Conservation (phyloP, 345 rosid species). For the Eutrema heterophyllum region DNA sequence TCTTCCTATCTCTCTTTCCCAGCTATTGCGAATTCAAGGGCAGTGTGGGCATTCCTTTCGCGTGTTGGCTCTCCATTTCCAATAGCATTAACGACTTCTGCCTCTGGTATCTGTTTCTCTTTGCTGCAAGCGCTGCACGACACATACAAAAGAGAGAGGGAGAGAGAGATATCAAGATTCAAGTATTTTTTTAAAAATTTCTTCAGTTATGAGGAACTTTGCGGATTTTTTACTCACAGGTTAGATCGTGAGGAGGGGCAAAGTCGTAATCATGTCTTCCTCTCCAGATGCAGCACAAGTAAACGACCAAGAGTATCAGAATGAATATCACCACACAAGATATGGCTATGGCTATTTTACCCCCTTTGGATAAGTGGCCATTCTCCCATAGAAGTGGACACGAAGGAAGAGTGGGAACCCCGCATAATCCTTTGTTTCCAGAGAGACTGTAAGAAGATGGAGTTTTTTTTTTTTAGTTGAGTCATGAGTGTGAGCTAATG, state of each 20-base stretch:
- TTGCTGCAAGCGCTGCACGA: conserved; percentile 70
- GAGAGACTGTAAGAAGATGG: conserved; percentile 55
- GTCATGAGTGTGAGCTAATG: neutral
- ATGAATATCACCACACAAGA: conserved; percentile 44
- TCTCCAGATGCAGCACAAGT: conserved; percentile 59
- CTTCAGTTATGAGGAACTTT: neutral
- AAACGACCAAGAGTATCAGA: conserved; percentile 42
- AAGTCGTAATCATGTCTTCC: conserved; percentile 81
- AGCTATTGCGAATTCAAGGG: conserved; percentile 57
- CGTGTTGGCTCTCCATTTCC: conserved; percentile 97
- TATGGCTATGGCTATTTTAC: conserved; percentile 65
- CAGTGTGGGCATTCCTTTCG: conserved; percentile 74
- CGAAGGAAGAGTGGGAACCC: conserved; percentile 64
- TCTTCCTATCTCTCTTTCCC: conserved; percentile 1
- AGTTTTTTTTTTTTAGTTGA: neutral
- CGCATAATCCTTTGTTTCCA: conserved; percentile 91
- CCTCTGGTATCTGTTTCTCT: conserved; percentile 89
- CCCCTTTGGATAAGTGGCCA: conserved; percentile 78
- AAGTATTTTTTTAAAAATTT: neutral
- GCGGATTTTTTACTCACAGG: conserved; percentile 47
- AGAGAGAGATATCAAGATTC: conserved; percentile 4
- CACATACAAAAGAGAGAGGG: conserved; percentile 4
- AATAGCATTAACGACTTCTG: conserved; percentile 90
- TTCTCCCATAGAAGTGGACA: conserved; percentile 87
- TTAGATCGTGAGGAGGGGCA: conserved; percentile 85